These are phyloP conservation scores for Psidium guajava DNA, from an alignment of 345 rosid species.

Conservation along the genomic window DNA sequence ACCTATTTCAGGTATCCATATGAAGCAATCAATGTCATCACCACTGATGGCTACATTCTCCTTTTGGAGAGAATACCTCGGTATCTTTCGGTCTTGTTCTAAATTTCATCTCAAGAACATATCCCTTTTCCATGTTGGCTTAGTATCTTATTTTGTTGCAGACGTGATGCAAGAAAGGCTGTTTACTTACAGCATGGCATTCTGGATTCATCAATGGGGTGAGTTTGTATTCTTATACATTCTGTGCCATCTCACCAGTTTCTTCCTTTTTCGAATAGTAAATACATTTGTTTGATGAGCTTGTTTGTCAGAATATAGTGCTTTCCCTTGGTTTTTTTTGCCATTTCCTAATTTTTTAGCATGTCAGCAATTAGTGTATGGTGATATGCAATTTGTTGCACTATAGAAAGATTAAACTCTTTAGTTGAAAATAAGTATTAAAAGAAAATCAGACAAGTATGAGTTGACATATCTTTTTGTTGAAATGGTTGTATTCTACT, in stretches of 20 bases:
- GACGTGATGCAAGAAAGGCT: slow-evolving; percentile 86
- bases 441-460: background rate
- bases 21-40: slow-evolving; percentile 83
- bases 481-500: background rate
- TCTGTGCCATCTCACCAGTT: background rate
- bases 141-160: slow-evolving; percentile 16
- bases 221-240: slow-evolving; percentile 6
- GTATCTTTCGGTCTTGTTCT: slow-evolving; percentile 17
- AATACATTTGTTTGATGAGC: background rate
- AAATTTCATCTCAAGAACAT: background rate
- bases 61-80: slow-evolving; percentile 95
- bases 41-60: slow-evolving; percentile 91
- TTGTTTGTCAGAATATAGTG: background rate
- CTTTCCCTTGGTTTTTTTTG: background rate
- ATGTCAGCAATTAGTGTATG: background rate
- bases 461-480: background rate
- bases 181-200: slow-evolving; percentile 90
- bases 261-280: background rate
- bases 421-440: background rate
- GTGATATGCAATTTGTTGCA: background rate
- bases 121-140: slow-evolving; percentile 7
- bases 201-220: slow-evolving; percentile 98
- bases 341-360: background rate
- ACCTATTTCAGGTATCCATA: slow-evolving; percentile 60
- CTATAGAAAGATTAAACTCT: background rate